Conservation (phyloP, 257 asterid species). For the Solanum etuberosum region DNA sequence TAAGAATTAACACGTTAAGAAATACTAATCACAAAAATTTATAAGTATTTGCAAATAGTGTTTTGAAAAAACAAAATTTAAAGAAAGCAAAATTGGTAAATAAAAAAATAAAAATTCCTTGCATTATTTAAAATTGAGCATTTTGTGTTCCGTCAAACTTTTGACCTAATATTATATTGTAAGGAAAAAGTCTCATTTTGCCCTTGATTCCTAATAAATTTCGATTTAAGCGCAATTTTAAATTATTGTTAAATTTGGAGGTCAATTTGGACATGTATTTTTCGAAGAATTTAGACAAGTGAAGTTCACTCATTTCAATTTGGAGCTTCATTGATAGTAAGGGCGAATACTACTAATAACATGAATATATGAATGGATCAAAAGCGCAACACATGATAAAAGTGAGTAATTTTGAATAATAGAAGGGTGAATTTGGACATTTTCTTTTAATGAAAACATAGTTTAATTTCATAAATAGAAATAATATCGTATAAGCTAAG, state of each 20-base stretch:
- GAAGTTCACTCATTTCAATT: no score
- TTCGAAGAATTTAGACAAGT: background rate
- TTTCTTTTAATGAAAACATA: no score
- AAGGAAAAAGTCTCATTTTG: background rate
- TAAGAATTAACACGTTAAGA: background rate
- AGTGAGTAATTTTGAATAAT: background rate
- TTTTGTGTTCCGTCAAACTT: background rate
- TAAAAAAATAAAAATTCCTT: no score
- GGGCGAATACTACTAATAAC: background rate
- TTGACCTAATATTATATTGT: background rate
- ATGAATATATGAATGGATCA: background rate
- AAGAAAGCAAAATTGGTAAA: background rate
- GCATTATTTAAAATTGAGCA: background rate
- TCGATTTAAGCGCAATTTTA: accelerated
- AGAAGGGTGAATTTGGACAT: background rate
- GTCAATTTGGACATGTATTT: no score
- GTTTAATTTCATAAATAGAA: background rate
- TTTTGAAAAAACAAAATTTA: no score
- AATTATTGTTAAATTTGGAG: background rate
- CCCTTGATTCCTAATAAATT: background rate
- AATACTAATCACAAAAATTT: no score
- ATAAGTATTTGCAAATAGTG: no score
- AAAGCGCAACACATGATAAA: background rate
- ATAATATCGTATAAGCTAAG: no score
- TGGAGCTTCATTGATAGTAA: no score